A percentile compares a stretch with the other conserved stretches of the same genome.
Evolutionary conservation across 2,329 filamentous ascomycete genomes (phyloP).

Genomic region (Neonectria ditissima): DNA sequence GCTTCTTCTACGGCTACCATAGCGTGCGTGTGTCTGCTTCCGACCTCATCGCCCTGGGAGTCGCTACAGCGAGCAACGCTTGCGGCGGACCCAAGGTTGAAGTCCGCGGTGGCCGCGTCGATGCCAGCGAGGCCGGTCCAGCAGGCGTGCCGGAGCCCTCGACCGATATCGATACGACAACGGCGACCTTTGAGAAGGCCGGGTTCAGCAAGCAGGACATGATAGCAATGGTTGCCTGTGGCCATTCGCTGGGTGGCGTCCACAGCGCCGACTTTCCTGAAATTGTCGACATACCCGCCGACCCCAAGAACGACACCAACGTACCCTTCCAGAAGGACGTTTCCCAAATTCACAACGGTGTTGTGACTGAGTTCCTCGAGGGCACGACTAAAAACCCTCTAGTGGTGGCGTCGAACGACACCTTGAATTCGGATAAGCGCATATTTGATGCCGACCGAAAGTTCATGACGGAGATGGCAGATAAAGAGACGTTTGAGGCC

Average conservation of each 20-base stretch:
- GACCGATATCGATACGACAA: conserved; percentile 41
- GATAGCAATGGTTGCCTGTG: conserved; percentile 51
- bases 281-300: conserved; percentile 39
- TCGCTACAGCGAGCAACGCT: conserved; percentile 43
- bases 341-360: conserved; percentile 53
- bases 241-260: conserved; percentile 54
- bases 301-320: conserved; percentile 50
- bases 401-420: conserved; percentile 52
- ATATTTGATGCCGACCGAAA: conserved; percentile 59
- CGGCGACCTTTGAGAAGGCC: conserved; percentile 42
- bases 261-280: conserved; percentile 56
- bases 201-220: conserved; percentile 49
- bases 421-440: conserved; percentile 54
- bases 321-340: conserved; percentile 50
- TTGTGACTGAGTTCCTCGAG: conserved; percentile 57
- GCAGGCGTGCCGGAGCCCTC: conserved; percentile 48
- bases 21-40: conserved; percentile 38
- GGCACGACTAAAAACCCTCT: conserved; percentile 56
- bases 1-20: conserved; percentile 42
- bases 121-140: conserved; percentile 45
- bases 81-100: conserved; percentile 40
- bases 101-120: conserved; percentile 45
- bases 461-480: conserved; percentile 54
- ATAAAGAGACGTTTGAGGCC: conserved; percentile 53
- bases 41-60: conserved; percentile 43